Conservation (phyloP, 768 basidiomycete genomes). For the Gloeophyllum trabeum region DNA sequence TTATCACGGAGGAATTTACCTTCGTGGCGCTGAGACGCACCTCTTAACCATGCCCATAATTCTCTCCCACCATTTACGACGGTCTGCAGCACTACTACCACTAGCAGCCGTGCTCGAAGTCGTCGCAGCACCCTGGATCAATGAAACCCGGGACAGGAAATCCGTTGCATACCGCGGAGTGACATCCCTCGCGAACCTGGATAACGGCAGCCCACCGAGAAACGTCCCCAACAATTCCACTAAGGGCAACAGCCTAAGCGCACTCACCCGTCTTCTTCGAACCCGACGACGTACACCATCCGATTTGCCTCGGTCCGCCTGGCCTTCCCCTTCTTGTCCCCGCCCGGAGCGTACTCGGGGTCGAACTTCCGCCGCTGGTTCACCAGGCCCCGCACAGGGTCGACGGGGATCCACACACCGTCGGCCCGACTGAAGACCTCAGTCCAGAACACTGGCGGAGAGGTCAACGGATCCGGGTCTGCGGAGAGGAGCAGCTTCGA, state of each 20-base stretch:
- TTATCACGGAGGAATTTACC: too few relatives aligned
- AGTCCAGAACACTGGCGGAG: conserved; percentile 90
- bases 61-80: conserved; percentile 79
- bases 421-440: conserved; percentile 94
- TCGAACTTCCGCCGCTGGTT: conserved; percentile 78
- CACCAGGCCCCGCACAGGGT: conserved; percentile 72
- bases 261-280: conserved; percentile 95
- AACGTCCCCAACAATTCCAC: too few relatives aligned
- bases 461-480: conserved; percentile 41
- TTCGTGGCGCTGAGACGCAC: too few relatives aligned
- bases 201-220: too few relatives aligned
- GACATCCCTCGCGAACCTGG: conserved; percentile 82
- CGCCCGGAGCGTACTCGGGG: conserved; percentile 37
- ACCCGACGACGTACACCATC: conserved; percentile 87
- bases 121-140: conserved; percentile 58
- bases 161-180: conserved; percentile 81
- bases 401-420: conserved; percentile 85
- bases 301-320: too few relatives aligned
- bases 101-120: too few relatives aligned
- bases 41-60: conserved; percentile 53
- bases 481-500: too few relatives aligned
- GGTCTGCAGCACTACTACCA: conserved; percentile 40
- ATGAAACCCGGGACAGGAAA: conserved; percentile 71
- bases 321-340: conserved; percentile 33
- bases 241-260: too few relatives aligned